phyloP scores from a whole-genome alignment of 495 filamentous ascomycete species.

The Amniculicola lignicola region DNA sequence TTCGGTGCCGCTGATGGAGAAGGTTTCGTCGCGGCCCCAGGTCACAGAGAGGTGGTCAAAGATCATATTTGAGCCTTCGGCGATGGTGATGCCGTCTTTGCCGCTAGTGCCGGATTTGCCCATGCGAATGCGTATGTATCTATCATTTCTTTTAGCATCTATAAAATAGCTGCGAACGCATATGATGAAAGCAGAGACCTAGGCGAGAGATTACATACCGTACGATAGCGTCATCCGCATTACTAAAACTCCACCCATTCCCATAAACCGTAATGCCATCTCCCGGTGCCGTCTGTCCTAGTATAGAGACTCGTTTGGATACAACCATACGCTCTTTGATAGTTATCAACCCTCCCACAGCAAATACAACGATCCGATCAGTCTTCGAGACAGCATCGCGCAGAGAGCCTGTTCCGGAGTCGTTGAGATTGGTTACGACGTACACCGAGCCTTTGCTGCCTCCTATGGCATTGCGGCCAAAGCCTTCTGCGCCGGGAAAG shows the following conservation, averaged over 20 bases:
- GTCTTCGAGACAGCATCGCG: slow-evolving; percentile 27
- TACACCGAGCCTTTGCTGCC: slow-evolving; percentile 24
- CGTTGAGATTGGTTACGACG: slow-evolving; percentile 28
- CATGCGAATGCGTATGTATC: slow-evolving; percentile 24
- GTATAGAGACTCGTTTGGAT: slow-evolving; percentile 15
- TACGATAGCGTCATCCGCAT: slow-evolving; percentile 20
- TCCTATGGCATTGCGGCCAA: slow-evolving; percentile 26
- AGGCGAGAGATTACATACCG: not conserved
- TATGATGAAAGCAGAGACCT: not conserved
- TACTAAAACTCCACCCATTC: slow-evolving; percentile 16
- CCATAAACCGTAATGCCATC: slow-evolving; percentile 28
- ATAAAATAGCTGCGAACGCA: not conserved
- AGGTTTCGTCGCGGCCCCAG: slow-evolving; percentile 27
- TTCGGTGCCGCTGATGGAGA: slow-evolving; percentile 15
- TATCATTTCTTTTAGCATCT: not conserved
- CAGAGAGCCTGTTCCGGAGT: slow-evolving; percentile 24
- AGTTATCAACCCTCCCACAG: slow-evolving; percentile 20
- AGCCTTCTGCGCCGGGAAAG: slow-evolving; percentile 31
- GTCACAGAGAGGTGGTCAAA: slow-evolving; percentile 27
- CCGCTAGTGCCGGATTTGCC: slow-evolving; percentile 16
- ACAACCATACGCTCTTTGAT: slow-evolving; percentile 19
- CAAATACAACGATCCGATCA: slow-evolving; percentile 27
- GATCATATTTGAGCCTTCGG: slow-evolving; percentile 20
- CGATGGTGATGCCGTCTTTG: slow-evolving; percentile 26
- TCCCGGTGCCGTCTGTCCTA: slow-evolving; percentile 28